phyloP scores from a whole-genome alignment of 352 stramenopile species.

The Globisporangium emineosum region DNA sequence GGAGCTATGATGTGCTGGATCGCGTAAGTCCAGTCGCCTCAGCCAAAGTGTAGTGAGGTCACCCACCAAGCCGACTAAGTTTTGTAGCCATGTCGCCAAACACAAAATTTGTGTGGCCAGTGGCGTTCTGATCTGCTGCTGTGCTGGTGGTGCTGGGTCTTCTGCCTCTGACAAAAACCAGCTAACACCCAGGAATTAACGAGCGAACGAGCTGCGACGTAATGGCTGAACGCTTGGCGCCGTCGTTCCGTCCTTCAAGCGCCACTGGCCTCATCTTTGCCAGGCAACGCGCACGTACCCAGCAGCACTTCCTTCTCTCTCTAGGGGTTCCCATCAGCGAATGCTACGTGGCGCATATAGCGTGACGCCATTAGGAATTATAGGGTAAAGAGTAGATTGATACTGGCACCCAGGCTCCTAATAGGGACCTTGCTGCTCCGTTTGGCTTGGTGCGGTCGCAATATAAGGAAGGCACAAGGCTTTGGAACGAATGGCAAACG shows the following conservation, averaged over 20 bases:
- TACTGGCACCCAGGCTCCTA: not conserved
- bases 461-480: too few species aligned
- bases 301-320: not conserved
- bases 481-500: not conserved
- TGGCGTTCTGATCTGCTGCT: not conserved
- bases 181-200: not conserved
- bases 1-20: not conserved
- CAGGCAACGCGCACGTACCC: not conserved
- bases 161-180: not conserved
- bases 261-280: not conserved
- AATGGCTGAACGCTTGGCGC: conserved; percentile 1
- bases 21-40: not conserved
- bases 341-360: not conserved
- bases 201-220: not conserved
- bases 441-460: too few species aligned
- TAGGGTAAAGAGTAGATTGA: too few species aligned
- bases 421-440: not conserved
- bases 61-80: not conserved
- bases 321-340: not conserved
- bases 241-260: not conserved
- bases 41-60: not conserved
- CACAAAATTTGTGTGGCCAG: not conserved
- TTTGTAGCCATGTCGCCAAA: not conserved
- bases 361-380: not conserved
- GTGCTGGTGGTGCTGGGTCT: not conserved